These are phyloP conservation scores for Penicillium cosmopolitanum DNA, from an alignment of 495 filamentous ascomycete species.

Conservation along the genomic window DNA sequence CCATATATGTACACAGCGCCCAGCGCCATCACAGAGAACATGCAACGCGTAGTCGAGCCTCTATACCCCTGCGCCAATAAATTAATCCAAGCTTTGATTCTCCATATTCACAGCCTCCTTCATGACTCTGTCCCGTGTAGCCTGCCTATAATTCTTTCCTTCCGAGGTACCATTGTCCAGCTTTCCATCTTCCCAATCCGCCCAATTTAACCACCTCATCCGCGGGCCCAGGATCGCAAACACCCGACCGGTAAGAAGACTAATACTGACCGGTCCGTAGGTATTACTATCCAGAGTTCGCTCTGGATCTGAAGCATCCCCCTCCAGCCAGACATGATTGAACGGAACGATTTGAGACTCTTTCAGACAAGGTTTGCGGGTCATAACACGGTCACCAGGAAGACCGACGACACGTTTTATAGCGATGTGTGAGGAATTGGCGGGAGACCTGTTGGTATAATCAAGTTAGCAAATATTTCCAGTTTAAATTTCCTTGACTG, in stretches of 20 bases:
- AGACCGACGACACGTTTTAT: conserved; percentile 74
- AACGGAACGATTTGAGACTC: conserved; percentile 60
- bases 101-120: conserved; percentile 47
- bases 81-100: conserved; percentile 31
- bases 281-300: conserved; percentile 72
- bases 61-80: background rate
- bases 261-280: conserved; percentile 68
- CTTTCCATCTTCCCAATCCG: conserved; percentile 43
- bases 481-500: too few species aligned
- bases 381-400: conserved; percentile 68
- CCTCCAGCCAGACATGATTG: conserved; percentile 81
- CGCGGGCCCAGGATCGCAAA: conserved; percentile 66
- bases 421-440: conserved; percentile 58
- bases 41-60: background rate
- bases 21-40: background rate
- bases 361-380: conserved; percentile 63
- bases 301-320: conserved; percentile 59
- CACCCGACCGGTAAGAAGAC: conserved; percentile 65
- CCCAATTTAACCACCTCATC: conserved; percentile 48
- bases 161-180: conserved; percentile 25
- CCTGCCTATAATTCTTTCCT: conserved; percentile 43
- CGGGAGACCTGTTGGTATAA: conserved; percentile 58
- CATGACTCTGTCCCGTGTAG: conserved; percentile 43
- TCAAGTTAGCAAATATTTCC: background rate
- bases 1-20: conserved; percentile 15